Evolutionary conservation across 139 green algal species (phyloP).

Genomic region (Chlamydomonas sp.): DNA sequence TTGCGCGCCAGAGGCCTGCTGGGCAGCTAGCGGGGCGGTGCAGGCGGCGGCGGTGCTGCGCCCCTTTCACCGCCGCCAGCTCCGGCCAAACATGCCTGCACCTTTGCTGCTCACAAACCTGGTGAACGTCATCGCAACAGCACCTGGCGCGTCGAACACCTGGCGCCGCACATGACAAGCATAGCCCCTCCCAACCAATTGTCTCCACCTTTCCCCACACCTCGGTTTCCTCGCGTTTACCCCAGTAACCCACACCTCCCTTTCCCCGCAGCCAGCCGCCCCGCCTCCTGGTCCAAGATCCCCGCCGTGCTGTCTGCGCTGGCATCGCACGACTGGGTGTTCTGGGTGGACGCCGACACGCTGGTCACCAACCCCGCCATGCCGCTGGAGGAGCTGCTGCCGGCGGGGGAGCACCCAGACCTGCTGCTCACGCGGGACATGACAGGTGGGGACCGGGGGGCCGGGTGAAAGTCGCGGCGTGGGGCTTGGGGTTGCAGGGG

Average conservation of each 20-base stretch:
- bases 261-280: conserved; percentile 24
- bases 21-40: too few species aligned
- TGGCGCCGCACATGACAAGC: not conserved
- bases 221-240: not conserved
- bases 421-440: conserved; percentile 1
- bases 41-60: not conserved
- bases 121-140: too few species aligned
- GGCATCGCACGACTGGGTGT: conserved; percentile 50
- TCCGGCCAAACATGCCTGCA: not conserved
- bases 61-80: not conserved
- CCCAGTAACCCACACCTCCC: not conserved
- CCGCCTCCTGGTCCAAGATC: conserved; percentile 61
- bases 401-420: not conserved
- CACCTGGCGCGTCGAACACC: too few species aligned
- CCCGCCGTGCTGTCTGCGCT: conserved; percentile 46
- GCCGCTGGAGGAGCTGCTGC: conserved; percentile 2
- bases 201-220: not conserved
- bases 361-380: conserved; percentile 43
- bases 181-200: not conserved
- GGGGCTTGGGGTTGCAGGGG: not conserved
- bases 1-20: too few species aligned
- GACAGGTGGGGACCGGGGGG: not conserved
- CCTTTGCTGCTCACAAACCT: too few species aligned
- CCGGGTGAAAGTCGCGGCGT: not conserved
- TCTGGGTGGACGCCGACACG: conserved; percentile 62